phyloP scores from a whole-genome alignment of 805 yeast genomes.

The Kodamaea leandrae region DNA sequence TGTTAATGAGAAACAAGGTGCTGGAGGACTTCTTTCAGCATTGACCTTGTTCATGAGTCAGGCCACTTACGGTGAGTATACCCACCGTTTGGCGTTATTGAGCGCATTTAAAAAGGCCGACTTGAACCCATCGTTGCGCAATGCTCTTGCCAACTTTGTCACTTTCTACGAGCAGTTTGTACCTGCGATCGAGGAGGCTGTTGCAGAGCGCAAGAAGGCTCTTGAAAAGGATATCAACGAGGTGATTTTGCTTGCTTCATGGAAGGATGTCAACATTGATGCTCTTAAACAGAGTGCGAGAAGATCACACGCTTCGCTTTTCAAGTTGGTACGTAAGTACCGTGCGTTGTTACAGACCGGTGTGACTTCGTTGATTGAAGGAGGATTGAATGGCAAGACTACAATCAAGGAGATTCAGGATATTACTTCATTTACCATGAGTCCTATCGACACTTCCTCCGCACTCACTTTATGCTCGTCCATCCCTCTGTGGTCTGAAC shows the following conservation, averaged over 20 bases:
- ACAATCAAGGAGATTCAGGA: neutral
- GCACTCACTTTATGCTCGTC: neutral
- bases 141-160: conserved; percentile 56
- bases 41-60: conserved; percentile 74
- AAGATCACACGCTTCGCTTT: conserved; percentile 78
- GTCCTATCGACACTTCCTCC: neutral
- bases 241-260: conserved; percentile 84
- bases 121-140: conserved; percentile 12
- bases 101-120: conserved; percentile 52
- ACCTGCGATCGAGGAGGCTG: conserved; percentile 43
- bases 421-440: conserved; percentile 12
- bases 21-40: conserved; percentile 45
- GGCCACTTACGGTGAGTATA: conserved; percentile 73
- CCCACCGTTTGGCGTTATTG: conserved; percentile 55
- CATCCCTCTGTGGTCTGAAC: conserved; percentile 43
- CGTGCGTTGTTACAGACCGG: conserved; percentile 56
- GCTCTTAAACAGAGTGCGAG: conserved; percentile 93
- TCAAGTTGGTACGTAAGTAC: conserved; percentile 80
- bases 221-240: conserved; percentile 82
- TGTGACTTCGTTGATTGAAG: conserved; percentile 56
- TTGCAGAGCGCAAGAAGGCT: conserved; percentile 46
- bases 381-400: conserved; percentile 40
- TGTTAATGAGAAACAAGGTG: conserved; percentile 43
- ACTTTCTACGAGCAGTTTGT: conserved; percentile 67
- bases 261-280: conserved; percentile 94